Base-by-base conservation (phyloP, 805 yeast genomes). In the Yamadazyma sp. region DNA sequence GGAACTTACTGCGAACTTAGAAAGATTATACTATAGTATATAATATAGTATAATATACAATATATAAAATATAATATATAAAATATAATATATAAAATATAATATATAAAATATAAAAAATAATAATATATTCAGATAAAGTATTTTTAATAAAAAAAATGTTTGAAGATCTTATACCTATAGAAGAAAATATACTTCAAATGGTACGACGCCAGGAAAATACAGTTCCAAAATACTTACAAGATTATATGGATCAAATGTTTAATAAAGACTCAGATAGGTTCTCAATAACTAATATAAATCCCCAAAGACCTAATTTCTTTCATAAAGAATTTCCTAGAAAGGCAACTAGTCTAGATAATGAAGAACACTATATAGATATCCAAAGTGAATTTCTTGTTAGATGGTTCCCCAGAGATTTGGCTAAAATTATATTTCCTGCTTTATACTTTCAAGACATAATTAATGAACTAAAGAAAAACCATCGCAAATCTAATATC, bases 401-500 rank as follows among this genome's bases (percentile, higher is more conserved):
- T 3, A 29, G 52, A 17, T 50, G 52, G 52, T 27, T 49, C n/a
- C 44, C 53, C 5, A 28, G 48, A 11, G 44, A 43, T 27, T 24
- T 48, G 2, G 40, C 47, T 6, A 44, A 43, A 22, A 27, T 49
- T 7, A 27, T 50, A 17, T 42, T 50, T 17, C 52, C 53, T 4
- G 47, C 48, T 4, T 14, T 49, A 7, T 50, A 50, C 32, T 48
- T 50, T 29, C 44, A 42, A 21, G 52, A 50, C 12, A 16, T 46
- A 9, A 41, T 41, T 12, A 39, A 43, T 30, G 39, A 45, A 11
- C 17, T 36, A 20, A 40, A 31, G 29, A 37, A 36, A 29, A 23
- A 41, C 14, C 20, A 27, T 8, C 19, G n/a, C 7, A 30, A 34
- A 9, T 3, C 32, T 9, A 16, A 20, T 10, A 8, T 36, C 10